phyloP scores from a whole-genome alignment of 2,329 filamentous ascomycete genomes.

The Rugonectria rugulosa region DNA sequence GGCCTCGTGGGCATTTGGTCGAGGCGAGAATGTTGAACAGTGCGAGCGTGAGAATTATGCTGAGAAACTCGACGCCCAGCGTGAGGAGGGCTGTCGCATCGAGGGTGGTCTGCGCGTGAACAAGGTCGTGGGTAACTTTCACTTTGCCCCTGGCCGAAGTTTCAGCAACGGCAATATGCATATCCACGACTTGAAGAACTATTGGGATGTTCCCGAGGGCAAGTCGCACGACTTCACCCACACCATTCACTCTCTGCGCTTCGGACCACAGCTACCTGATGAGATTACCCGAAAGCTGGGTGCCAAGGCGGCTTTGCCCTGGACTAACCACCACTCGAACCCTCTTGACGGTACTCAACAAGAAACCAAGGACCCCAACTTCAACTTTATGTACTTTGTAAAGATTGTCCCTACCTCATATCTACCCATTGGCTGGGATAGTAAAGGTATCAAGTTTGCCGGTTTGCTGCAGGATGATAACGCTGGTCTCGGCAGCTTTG shows the following conservation, averaged over 20 bases:
- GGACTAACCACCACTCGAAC: constrained; percentile 92
- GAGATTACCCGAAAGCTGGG: constrained; percentile 68
- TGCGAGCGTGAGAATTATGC: constrained; percentile 94
- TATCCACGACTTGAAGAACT: constrained; percentile 96
- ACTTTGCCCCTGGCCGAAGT: constrained; percentile 93
- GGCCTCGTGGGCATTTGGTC: constrained; percentile 91
- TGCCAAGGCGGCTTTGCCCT: constrained; percentile 57
- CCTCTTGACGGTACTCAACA: constrained; percentile 85
- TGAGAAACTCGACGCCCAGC: constrained; percentile 85
- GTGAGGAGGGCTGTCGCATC: constrained; percentile 91
- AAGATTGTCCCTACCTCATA: constrained; percentile 98
- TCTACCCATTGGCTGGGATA: constrained; percentile 88
- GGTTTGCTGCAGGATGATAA: constrained; percentile 60
- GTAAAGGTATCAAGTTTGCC: constrained; percentile 50
- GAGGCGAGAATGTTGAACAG: constrained; percentile 92
- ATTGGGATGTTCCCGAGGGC: constrained; percentile 76
- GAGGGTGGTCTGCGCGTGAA: constrained; percentile 93
- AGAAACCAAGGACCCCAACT: constrained; percentile 80
- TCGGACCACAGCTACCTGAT: constrained; percentile 89
- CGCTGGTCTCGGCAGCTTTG: constrained; percentile 66
- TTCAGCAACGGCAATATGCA: constrained; percentile 98
- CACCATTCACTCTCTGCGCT: constrained; percentile 85
- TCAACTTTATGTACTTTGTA: constrained; percentile 99
- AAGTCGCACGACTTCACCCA: constrained; percentile 88
- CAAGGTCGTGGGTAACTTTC: constrained; percentile 99